phyloP scores from a whole-genome alignment of 2,329 filamentous ascomycete genomes.

The Aspergillus sergii region DNA sequence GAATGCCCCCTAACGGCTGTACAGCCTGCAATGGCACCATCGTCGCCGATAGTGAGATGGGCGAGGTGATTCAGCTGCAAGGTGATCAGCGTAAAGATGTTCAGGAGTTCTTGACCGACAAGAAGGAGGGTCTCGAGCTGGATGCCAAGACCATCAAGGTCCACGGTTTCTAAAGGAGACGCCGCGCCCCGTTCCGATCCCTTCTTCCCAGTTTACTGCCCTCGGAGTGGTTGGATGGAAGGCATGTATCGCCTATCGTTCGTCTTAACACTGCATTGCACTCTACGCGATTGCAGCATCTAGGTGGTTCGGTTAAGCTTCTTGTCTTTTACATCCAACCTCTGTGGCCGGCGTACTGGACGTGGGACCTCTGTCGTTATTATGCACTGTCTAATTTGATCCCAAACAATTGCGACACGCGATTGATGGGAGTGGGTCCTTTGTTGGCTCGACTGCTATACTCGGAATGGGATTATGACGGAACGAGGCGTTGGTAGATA shows the following conservation, averaged over 20 bases:
- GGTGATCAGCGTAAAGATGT: constrained; percentile 99
- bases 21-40: constrained; percentile 99
- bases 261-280: constrained; percentile 25
- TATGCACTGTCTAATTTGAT: constrained; percentile 30
- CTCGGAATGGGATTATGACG: constrained; percentile 40
- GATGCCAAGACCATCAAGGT: constrained; percentile 95
- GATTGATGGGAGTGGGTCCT: constrained; percentile 26
- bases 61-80: constrained; percentile 99
- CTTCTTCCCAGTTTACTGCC: constrained; percentile 45
- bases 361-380: constrained; percentile 34
- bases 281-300: constrained; percentile 21
- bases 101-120: constrained; percentile 94
- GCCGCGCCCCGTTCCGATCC: constrained; percentile 46
- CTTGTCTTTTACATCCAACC: constrained; percentile 27
- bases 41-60: constrained; percentile 93
- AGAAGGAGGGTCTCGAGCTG: constrained; percentile 90
- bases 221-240: constrained; percentile 42
- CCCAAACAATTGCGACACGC: constrained; percentile 22
- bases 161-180: constrained; percentile 54
- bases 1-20: constrained; percentile 21
- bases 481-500: constrained; percentile 49
- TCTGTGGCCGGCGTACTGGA: constrained; percentile 34
- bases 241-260: constrained; percentile 30
- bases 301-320: constrained; percentile 20
- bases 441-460: constrained; percentile 29